Conservation (phyloP, 2,329 filamentous ascomycete genomes). For the Capronia coronata region DNA sequence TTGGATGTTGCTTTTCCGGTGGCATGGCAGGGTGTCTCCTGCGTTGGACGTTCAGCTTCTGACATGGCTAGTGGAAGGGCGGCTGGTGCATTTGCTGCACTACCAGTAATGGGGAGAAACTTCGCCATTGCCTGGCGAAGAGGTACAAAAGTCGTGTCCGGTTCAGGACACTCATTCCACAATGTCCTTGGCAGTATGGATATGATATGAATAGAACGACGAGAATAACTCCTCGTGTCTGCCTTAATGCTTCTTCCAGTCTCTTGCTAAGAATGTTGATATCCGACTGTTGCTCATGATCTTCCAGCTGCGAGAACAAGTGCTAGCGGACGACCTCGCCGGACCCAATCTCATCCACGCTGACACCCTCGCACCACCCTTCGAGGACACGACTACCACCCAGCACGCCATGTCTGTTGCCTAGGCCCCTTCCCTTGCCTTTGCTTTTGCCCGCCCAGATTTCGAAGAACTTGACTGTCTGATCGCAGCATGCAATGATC, state of each 20-base stretch:
- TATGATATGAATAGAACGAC: background rate
- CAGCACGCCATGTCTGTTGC: conserved; percentile 51
- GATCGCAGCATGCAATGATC: conserved; percentile 84
- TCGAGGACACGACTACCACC: conserved; percentile 83
- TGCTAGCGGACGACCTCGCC: conserved; percentile 59
- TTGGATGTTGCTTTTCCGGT: too few species aligned
- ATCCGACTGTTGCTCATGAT: background rate
- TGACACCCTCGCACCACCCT: conserved; percentile 64
- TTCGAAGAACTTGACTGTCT: conserved; percentile 91
- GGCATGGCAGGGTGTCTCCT: too few species aligned
- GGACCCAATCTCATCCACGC: conserved; percentile 50
- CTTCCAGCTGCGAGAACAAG: background rate
- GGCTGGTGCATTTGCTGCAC: too few species aligned
- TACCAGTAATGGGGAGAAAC: too few species aligned
- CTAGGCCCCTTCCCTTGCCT: conserved; percentile 41
- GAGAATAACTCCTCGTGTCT: background rate
- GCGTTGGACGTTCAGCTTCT: too few species aligned
- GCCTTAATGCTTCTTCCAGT: background rate
- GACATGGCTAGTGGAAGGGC: too few species aligned
- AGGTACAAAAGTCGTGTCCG: too few species aligned
- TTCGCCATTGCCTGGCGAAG: too few species aligned
- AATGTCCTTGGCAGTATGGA: background rate
- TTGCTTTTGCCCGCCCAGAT: conserved; percentile 69
- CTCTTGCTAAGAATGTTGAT: background rate
- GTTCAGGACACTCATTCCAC: background rate